A percentile compares a stretch with the other conserved stretches of the same genome.
phyloP scores from a whole-genome alignment of 2,329 filamentous ascomycete genomes.

The Arthrinium phaeospermum region DNA sequence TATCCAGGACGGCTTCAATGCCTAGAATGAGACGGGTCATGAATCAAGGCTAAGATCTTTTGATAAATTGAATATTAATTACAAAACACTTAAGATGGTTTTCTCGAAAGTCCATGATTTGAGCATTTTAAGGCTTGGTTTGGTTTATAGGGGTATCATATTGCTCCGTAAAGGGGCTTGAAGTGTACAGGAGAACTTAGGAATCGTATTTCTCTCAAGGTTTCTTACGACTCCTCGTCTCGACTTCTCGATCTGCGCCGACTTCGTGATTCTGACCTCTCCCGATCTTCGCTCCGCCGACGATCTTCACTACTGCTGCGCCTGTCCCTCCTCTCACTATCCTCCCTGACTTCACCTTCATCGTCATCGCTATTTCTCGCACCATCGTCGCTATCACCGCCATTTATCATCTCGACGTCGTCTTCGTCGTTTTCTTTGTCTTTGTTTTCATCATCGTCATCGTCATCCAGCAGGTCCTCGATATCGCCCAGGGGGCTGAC shows the following conservation, averaged over 20 bases:
- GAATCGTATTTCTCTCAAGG: background rate
- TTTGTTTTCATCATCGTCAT: slow-evolving; percentile 41
- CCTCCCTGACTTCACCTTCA: slow-evolving; percentile 47
- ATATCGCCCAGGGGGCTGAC: slow-evolving; percentile 83
- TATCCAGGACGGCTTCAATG: background rate
- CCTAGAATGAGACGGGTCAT: background rate
- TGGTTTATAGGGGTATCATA: slow-evolving; percentile 14
- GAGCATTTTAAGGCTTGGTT: background rate
- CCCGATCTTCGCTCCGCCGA: slow-evolving; percentile 8
- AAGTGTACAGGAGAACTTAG: background rate
- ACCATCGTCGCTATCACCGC: slow-evolving; percentile 20
- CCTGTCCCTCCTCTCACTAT: slow-evolving; percentile 29
- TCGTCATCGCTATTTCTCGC: slow-evolving; percentile 28
- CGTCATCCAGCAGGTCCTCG: slow-evolving; percentile 71
- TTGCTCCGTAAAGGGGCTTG: slow-evolving; percentile 2
- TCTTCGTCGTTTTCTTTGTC: slow-evolving; percentile 12
- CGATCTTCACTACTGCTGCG: slow-evolving; percentile 18
- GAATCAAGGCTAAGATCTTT: background rate
- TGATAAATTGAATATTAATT: background rate
- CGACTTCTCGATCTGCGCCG: slow-evolving; percentile 11
- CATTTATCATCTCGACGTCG: slow-evolving; percentile 28
- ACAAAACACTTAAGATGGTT: background rate
- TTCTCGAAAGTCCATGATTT: background rate
- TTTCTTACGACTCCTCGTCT: background rate
- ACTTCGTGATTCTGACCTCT: background rate